These are phyloP conservation scores for Leptographium galeiforme DNA, from an alignment of 2,329 filamentous ascomycete species.

Conservation along the genomic window DNA sequence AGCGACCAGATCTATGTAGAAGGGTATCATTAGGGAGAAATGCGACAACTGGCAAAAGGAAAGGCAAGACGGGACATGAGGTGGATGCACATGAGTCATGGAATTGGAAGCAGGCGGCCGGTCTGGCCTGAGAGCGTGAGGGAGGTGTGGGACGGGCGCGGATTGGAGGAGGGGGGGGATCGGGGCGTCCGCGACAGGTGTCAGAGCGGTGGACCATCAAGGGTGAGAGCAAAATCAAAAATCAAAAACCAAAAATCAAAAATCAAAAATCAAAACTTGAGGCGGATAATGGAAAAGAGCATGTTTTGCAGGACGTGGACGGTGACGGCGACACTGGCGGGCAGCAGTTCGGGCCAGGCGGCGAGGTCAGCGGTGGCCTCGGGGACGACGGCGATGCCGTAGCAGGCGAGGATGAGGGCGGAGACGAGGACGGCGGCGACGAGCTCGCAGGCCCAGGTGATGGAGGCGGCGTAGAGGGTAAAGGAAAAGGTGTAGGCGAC, in stretches of 20 bases:
- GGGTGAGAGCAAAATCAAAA: too few species aligned
- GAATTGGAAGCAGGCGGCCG: not conserved
- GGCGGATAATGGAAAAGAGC: constrained; percentile 54
- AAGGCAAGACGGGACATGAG: too few species aligned
- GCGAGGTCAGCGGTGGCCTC: constrained; percentile 52
- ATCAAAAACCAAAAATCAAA: too few species aligned
- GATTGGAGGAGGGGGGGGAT: not conserved
- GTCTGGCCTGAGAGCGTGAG: not conserved
- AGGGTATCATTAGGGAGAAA: not conserved
- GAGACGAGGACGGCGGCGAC: constrained; percentile 46
- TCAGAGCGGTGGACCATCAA: not conserved
- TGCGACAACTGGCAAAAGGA: not conserved
- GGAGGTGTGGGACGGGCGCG: not conserved
- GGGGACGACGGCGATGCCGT: constrained; percentile 47
- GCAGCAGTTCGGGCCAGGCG: constrained; percentile 54
- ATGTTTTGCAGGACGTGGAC: constrained; percentile 60
- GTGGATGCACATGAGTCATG: too few species aligned
- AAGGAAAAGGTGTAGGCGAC: constrained; percentile 44
- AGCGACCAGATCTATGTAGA: not conserved
- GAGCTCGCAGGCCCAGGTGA: constrained; percentile 57
- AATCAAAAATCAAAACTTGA: constrained; percentile 34
- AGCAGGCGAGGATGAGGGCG: constrained; percentile 42
- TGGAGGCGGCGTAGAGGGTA: constrained; percentile 48
- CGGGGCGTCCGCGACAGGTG: too few species aligned
- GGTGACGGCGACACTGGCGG: constrained; percentile 51